phyloP scores from a whole-genome alignment of 106 monocot genomes.

The Platanthera guangdongensis region DNA sequence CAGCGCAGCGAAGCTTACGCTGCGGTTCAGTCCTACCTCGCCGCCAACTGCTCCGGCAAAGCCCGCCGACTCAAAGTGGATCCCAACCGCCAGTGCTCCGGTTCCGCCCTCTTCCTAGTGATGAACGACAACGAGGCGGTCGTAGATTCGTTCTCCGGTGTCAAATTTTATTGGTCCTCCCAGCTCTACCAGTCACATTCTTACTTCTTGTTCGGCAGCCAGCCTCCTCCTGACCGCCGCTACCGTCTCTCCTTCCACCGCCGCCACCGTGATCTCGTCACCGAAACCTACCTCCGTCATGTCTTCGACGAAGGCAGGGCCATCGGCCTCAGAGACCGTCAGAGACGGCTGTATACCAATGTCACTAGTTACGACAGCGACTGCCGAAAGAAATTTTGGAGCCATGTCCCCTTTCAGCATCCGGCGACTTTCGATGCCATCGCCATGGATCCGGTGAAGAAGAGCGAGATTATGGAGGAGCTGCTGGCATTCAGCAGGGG shows the following conservation, averaged over 20 bases:
- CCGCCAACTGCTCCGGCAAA: conserved; percentile 12
- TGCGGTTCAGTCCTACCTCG: conserved; percentile 49
- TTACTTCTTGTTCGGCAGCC: conserved; percentile 5
- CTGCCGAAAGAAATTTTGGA: conserved; percentile 13
- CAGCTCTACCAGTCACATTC: neutral
- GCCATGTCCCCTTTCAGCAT: conserved; percentile 31
- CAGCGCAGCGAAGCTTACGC: conserved; percentile 45
- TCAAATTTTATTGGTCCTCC: conserved; percentile 28
- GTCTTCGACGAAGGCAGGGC: conserved; percentile 29
- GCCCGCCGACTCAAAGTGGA: conserved; percentile 44
- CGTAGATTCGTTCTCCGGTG: conserved; percentile 23
- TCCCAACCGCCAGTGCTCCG: conserved; percentile 18
- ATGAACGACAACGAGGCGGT: conserved; percentile 52
- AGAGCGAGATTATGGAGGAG: conserved; percentile 29
- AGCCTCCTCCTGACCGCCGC: neutral
- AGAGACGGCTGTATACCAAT: conserved; percentile 33
- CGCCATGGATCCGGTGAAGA: conserved; percentile 32
- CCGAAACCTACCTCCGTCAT: conserved; percentile 15
- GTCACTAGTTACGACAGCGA: neutral
- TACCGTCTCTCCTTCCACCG: conserved; percentile 30
- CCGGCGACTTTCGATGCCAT: conserved; percentile 39
- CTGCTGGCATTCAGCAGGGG: conserved; percentile 15
- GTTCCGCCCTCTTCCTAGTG: conserved; percentile 18
- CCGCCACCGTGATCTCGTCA: conserved; percentile 12
- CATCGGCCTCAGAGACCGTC: conserved; percentile 8